Evolutionary conservation across 306 rosid genomes (phyloP), one percentile per base, ranked within the genome.

Genomic region (Vachellia pachyceras): DNA sequence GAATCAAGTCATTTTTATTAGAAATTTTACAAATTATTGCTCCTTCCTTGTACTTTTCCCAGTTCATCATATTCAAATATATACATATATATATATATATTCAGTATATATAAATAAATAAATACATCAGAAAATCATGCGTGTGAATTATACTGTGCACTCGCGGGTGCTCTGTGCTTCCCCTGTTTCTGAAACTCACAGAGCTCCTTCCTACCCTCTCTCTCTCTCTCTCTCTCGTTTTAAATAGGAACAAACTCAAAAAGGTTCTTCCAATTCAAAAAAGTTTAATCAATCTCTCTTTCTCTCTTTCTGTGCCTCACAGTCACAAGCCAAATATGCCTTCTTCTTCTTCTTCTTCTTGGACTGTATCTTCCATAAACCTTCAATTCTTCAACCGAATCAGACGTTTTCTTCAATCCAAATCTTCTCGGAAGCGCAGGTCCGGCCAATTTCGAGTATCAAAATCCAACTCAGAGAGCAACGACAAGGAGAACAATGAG

Each of bases 341-440:
- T n/a, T n/a, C n/a, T n/a, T n/a, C n/a, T 42, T 8, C 15, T 42
- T 42, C 45, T 42, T 42, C 93, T 14, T 82, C 80, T 49, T 93
- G 99, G 98, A 75, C 87, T 1, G 72, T 89, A 11, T 86, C 94
- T 18, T 89, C 89, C 87, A 75, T 85, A 44, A 91, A 91, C 88
- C 93, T 93, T 70, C 91, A 80, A 10, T 95, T 95, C 80, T 91
- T 89, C 73, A 65, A 45, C 20, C 91, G 94, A 7, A 88, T 96
- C 76, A 88, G 87, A 74, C 68, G 92, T 42, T 93, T 89, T 81
- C 88, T 93, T 10, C 90, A 84, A 70, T 88, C 94, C 69, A 95
- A 90, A 89, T 84, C 87, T 9, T 76, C 69, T 25, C 69, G 85
- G 35, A 89, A 87, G 77, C 78, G 83, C 13, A 44, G 82, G 33